Evolutionary conservation across 1,284 basidiomycete genomes (phyloP), one percentile per base, ranked within the genome.

Genomic region (Ustilago tritici): DNA sequence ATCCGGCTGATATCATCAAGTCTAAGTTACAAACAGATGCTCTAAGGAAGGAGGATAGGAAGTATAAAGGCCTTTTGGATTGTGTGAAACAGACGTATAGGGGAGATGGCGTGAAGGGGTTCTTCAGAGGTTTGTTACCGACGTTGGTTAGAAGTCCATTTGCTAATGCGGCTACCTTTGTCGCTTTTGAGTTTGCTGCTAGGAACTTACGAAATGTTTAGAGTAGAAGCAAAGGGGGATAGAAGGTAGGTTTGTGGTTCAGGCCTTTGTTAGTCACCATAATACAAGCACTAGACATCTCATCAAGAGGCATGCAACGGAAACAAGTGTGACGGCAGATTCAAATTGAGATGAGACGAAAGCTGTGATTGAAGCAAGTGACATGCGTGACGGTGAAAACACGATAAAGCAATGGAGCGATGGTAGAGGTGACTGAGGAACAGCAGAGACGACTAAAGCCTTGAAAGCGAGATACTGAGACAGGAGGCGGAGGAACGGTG

Each of bases 1-100:
- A 95, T 88, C 94, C 94, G 9, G 92, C 95, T 86, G 95, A 96
- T 87, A 94, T 97, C 90, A 91, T 98, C 86, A 98, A 98, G 86
- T 93, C 93, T 34, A 91, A 95, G 64, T 92, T 98, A 88, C 96
- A 98, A 88, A 98, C 95, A 0, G 96, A 98, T 84, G 62, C 79
- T 6, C 91, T 92, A 81, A 60, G 61, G 14, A 72, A 78, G 0
- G 31, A 53, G 4, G n/a, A 80, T n/a, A 61, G 82, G 17, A 92
- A 92, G 85, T 98, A 95, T 88, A 89, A 88, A 47, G 93, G 92
- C 12, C 91, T 93, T 11, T 76, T 93, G 38, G 92, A 97, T 85
- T 97, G 95, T 80, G 90, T 93, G 43, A 90, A 90, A 43, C 92
- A 91, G 71, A 92, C 95, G 17, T 95, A 92, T 91, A 88, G 90